phyloP scores from a whole-genome alignment of 139 green algal genomes.

The Chlamydomonas sphaeroides region DNA sequence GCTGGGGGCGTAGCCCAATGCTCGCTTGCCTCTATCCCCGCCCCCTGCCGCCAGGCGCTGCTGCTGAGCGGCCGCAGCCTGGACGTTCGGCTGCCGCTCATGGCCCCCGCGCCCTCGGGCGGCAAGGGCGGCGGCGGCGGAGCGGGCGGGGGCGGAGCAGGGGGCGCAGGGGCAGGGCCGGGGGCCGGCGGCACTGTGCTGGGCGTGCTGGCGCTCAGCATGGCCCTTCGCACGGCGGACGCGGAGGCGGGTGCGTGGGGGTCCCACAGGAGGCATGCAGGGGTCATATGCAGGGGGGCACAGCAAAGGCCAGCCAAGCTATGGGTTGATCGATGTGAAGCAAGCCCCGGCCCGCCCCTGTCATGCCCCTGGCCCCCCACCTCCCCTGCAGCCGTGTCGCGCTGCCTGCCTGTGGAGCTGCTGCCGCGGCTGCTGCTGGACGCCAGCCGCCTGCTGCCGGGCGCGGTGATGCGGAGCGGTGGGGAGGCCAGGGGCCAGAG shows the following conservation, averaged over 20 bases:
- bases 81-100: constrained; percentile 38
- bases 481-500: too few species aligned
- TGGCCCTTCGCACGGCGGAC: constrained; percentile 25
- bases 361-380: not conserved
- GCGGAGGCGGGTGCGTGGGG: constrained; percentile 10
- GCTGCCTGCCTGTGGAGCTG: constrained; percentile 16
- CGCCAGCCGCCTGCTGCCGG: constrained; percentile 19
- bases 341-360: too few species aligned
- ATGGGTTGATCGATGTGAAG: too few species aligned
- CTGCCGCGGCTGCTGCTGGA: constrained; percentile 27
- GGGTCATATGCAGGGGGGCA: too few species aligned
- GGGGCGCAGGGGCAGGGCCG: not conserved
- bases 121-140: not conserved
- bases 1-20: too few species aligned
- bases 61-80: constrained; percentile 28
- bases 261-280: not conserved
- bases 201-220: constrained; percentile 20
- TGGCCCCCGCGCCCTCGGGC: not conserved
- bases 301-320: too few species aligned
- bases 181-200: not conserved
- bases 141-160: not conserved
- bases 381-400: not conserved
- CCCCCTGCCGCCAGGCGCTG: constrained; percentile 42
- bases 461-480: constrained; percentile 22
- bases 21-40: too few species aligned